Evolutionary conservation across 2,329 filamentous ascomycete genomes (phyloP), one percentile per base, ranked within the genome.

Genomic region (Aspergillus sp.): DNA sequence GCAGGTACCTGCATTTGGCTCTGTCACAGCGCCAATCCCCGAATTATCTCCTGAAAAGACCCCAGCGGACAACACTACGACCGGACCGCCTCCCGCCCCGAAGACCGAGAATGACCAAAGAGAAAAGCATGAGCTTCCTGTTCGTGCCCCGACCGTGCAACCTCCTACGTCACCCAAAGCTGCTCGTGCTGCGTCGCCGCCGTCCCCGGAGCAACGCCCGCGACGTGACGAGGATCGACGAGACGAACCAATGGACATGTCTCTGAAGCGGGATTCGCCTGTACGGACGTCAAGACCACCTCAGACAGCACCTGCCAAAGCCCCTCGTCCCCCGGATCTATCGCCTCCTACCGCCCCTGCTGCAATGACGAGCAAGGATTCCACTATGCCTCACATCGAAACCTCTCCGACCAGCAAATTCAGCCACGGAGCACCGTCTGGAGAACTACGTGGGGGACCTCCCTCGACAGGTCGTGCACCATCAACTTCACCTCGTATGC

Each of bases 121-220:
- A 51, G 60, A 67, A 26, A 62, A 57, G 1, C 45, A 46, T 50
- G 64, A 67, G 19, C 32, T 47, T 13, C 45, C 60, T 13, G 45
- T 58, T 14, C 58, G 60, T 3, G 54, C 58, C 3, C 47, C 61
- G 2, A 65, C 70, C 35, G 26, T 30, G 26, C 69, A 72, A 26
- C 72, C 73, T 11, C 74, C 74, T 10, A 76, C 73, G 8, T 72
- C 70, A 10, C 75, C 75, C 8, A 76, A 75, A 54, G 74, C 73
- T 9, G 70, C 71, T n/a, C 65, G 75, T 19, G 57, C 50, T 16
- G 62, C 68, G 10, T 38, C 57, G 10, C 60, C 62, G 35, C 58
- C 59, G 19, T 47, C 57, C 3, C 46, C 60, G 14, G 65, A 72
- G 11, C 50, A 58, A 45, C 64, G 62, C 13, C 26, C 55, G 19